Evolutionary conservation across 1,139 yeast genomes (phyloP), one percentile per base, ranked within the genome.

Genomic region (Pichia inconspicua): DNA sequence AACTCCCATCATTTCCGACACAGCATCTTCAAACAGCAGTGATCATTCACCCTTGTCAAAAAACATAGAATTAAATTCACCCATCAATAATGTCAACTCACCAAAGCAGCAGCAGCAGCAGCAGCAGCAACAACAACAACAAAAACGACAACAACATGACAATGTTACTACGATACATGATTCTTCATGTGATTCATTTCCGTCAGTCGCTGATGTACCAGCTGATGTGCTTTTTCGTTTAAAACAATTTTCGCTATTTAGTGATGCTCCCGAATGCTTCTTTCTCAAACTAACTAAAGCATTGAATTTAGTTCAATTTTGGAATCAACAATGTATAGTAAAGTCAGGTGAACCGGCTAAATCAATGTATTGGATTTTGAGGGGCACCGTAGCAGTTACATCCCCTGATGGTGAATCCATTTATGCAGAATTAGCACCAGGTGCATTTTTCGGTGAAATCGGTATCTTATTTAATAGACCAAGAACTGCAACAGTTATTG

Each of bases 401-500:
- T 79, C 86, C 9, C 75, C 85, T 5, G 92, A 84, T 61, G 90
- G 88, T 28, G 90, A 84, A 63, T 74, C 85, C 3, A 70, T 80
- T 5, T 82, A 80, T 60, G 89, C 90, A 3, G 87, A 81, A 58
- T 66, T 84, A 15, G 72, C 75, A 4, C 74, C 84, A 2, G 92
- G 92, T 1, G 73, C 80, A 38, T 83, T 81, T 57, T 84, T 84
- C 62, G 94, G 89, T 6, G 94, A 84, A 60, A 83, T 84, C 47
- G 92, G 92, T 6, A 82, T 84, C 43, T 66, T 84, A 36, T 84
- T 80, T 66, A 81, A 82, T 59, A 68, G 89, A 41, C 89, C 90
- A 11, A 68, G 92, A 55, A 83, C 90, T 0, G 92, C 92, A 0
- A 82, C 89, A 1, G 89, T 84, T 15, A 78, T 83, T n/a, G 84